Conservation (phyloP, 257 asterid species). For the Paraleonurus japonicus region DNA sequence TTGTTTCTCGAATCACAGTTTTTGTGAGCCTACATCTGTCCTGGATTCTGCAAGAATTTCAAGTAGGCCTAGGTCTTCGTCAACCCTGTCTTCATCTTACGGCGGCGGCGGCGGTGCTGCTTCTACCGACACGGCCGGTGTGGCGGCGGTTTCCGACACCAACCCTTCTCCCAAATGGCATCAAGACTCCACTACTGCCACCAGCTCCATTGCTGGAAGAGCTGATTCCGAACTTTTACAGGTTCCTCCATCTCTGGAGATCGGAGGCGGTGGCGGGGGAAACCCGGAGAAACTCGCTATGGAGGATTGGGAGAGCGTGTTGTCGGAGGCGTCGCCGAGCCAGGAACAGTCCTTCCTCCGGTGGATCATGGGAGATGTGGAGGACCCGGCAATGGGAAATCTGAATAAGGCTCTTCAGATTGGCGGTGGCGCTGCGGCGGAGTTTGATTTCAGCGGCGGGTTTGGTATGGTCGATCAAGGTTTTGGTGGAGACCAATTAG, state of each 20-base stretch:
- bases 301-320: slow-evolving; percentile 91
- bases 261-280: slow-evolving; percentile 41
- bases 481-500: slow-evolving; percentile 37
- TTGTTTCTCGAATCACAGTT: slow-evolving; percentile 31
- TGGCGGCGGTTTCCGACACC: slow-evolving; percentile 74
- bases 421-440: slow-evolving; percentile 37
- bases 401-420: slow-evolving; percentile 57
- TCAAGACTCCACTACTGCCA: slow-evolving; percentile 70
- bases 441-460: slow-evolving; percentile 49
- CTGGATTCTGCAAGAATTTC: slow-evolving; percentile 76
- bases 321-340: slow-evolving; percentile 70
- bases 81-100: slow-evolving; percentile 86
- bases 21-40: slow-evolving; percentile 77
- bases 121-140: slow-evolving; percentile 67
- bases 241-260: slow-evolving; percentile 58
- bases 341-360: slow-evolving; percentile 74
- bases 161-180: slow-evolving; percentile 77
- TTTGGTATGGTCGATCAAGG: slow-evolving; percentile 66
- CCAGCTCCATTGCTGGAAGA: slow-evolving; percentile 67
- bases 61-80: slow-evolving; percentile 68
- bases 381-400: slow-evolving; percentile 68
- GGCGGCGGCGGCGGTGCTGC: slow-evolving; percentile 58
- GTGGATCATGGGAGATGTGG: slow-evolving; percentile 95
- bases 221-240: slow-evolving; percentile 58
- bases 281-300: slow-evolving; percentile 54